A percentile compares a stretch with the other conserved stretches of the same genome.
phyloP scores from a whole-genome alignment of 1,284 basidiomycete species.

The Pterula multifida region DNA sequence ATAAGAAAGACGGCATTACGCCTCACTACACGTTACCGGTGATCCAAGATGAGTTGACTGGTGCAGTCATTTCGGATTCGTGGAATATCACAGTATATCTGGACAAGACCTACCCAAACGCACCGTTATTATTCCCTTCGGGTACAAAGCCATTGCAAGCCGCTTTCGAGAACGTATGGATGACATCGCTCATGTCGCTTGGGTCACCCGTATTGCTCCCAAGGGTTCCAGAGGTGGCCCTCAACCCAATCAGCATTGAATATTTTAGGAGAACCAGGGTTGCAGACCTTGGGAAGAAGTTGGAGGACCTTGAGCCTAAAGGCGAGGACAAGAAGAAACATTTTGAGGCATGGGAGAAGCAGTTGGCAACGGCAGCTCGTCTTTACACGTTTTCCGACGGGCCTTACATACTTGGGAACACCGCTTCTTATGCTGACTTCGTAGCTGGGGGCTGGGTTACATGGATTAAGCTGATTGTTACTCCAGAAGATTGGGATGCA shows the following conservation, averaged over 20 bases:
- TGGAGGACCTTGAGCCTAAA: neutral
- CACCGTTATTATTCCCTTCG: neutral
- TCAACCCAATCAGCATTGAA: neutral
- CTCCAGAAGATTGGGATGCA: neutral
- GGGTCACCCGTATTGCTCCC: neutral
- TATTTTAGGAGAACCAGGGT: neutral
- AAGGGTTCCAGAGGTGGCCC: neutral
- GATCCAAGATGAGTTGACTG: neutral
- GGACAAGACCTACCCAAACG: neutral
- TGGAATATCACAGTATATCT: slow-evolving; percentile 2
- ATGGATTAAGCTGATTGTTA: slow-evolving; percentile 6
- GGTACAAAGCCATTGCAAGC: neutral
- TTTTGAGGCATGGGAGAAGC: neutral
- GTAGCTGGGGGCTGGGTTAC: slow-evolving; percentile 12
- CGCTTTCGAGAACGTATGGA: neutral
- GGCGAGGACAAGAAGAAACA: neutral
- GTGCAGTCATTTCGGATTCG: neutral
- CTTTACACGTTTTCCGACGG: neutral
- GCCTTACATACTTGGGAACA: neutral
- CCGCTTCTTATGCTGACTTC: neutral
- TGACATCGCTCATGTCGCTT: neutral
- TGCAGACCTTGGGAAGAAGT: neutral
- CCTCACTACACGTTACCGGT: slow-evolving; percentile 1
- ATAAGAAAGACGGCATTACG: neutral
- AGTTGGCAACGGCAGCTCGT: neutral